Conservation (phyloP, 768 basidiomycete genomes). For the Auriculariales sp. region DNA sequence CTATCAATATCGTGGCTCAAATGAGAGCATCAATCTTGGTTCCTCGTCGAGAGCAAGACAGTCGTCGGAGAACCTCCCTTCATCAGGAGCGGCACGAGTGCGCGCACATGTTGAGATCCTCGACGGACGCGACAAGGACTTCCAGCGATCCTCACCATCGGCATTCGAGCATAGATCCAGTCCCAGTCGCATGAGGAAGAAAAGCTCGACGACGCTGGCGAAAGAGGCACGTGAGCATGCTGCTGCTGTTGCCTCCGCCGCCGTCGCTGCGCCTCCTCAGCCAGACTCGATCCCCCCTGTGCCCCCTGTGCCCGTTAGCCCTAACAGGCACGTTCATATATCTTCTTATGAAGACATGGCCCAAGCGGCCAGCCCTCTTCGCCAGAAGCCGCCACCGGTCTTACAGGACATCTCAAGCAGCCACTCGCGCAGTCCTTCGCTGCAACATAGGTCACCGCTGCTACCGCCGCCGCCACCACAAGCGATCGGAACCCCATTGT, state of each 20-base stretch:
- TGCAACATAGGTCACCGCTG: not conserved
- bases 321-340: not conserved
- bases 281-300: too few relatives aligned
- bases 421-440: not conserved
- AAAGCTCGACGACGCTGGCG: too few relatives aligned
- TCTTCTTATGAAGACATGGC: not conserved
- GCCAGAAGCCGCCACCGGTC: not conserved
- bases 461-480: not conserved
- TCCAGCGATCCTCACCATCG: not conserved
- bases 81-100: not conserved
- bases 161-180: not conserved
- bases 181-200: not conserved
- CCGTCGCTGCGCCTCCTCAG: too few relatives aligned
- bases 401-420: not conserved
- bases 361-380: not conserved
- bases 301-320: too few relatives aligned
- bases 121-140: not conserved
- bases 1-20: not conserved
- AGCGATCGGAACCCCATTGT: too few relatives aligned
- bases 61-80: not conserved
- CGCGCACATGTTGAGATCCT: too few relatives aligned
- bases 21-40: not conserved
- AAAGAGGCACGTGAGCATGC: too few relatives aligned
- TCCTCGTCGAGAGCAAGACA: not conserved
- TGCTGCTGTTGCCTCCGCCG: too few relatives aligned